A percentile compares a stretch with the other conserved stretches of the same genome.
Conservation (phyloP, 1,284 basidiomycete genomes). For the Jaminaea rosea region DNA sequence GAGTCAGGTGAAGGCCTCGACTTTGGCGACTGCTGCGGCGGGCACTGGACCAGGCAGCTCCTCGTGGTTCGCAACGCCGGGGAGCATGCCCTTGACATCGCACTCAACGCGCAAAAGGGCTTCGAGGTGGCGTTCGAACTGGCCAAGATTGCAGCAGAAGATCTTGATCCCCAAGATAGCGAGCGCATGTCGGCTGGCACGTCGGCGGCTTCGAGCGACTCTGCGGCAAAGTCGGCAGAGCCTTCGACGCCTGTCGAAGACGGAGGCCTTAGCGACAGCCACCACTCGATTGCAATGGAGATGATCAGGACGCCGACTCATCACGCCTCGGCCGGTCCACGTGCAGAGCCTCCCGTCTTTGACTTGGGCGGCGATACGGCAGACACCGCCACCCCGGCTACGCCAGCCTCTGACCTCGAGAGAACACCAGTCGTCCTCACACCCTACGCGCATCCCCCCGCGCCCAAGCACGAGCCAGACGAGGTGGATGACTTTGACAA, state of each 20-base stretch:
- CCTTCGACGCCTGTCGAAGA: too few relatives aligned
- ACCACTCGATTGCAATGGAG: slow-evolving; percentile 1
- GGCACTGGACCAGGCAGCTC: slow-evolving; percentile 51
- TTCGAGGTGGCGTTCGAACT: slow-evolving; percentile 51
- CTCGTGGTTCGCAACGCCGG: slow-evolving; percentile 51
- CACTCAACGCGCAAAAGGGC: slow-evolving; percentile 48
- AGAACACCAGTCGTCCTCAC: not conserved
- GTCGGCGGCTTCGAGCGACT: not conserved
- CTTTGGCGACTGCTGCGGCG: slow-evolving; percentile 52
- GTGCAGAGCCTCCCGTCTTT: slow-evolving; percentile 21
- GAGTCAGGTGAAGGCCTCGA: slow-evolving; percentile 50
- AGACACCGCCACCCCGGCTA: too few relatives aligned
- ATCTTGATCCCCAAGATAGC: slow-evolving; percentile 12
- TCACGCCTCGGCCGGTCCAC: slow-evolving; percentile 14
- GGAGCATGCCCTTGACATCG: slow-evolving; percentile 50
- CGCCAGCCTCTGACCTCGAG: too few relatives aligned
- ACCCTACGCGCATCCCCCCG: slow-evolving; percentile 1
- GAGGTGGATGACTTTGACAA: slow-evolving; percentile 23
- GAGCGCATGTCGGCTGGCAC: slow-evolving; percentile 17
- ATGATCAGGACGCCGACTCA: slow-evolving; percentile 30
- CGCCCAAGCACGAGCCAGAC: not conserved
- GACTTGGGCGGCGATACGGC: slow-evolving; percentile 11
- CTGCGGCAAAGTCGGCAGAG: too few relatives aligned
- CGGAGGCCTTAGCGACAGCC: too few relatives aligned
- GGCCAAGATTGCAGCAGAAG: slow-evolving; percentile 44